A percentile compares a stretch with the other conserved stretches of the same genome.
Evolutionary conservation across 2,329 filamentous ascomycete genomes (phyloP).

Genomic region (Penicillium janthinellum): DNA sequence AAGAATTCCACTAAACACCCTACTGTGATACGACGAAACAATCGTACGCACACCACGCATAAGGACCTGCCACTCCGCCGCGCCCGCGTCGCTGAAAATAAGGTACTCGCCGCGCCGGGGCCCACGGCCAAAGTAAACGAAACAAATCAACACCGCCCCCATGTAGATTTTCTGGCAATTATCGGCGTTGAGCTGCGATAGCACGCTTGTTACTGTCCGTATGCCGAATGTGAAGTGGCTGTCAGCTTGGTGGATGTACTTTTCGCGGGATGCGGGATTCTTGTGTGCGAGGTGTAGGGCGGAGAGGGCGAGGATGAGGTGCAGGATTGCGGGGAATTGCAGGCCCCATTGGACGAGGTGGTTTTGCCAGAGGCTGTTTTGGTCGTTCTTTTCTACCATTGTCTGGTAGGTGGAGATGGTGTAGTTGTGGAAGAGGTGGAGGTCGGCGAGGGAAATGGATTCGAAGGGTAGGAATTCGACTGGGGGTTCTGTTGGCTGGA

Average conservation of each 20-base stretch:
- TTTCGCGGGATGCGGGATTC: conserved; percentile 17
- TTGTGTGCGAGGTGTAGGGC: conserved; percentile 31
- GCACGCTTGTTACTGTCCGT: conserved; percentile 33
- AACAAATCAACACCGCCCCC: conserved; percentile 34
- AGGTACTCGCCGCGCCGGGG: conserved; percentile 35
- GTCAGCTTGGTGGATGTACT: conserved; percentile 34
- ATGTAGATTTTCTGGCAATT: conserved; percentile 40
- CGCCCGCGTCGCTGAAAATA: conserved; percentile 33
- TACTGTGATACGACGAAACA: conserved; percentile 14
- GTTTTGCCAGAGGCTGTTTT: conserved; percentile 33
- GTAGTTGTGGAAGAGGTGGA: conserved; percentile 38
- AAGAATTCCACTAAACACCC: conserved; percentile 33
- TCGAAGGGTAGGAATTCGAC: conserved; percentile 18
- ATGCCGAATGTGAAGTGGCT: conserved; percentile 40
- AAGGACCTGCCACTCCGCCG: conserved; percentile 36
- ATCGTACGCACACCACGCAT: conserved; percentile 35
- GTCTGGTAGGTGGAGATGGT: conserved; percentile 30
- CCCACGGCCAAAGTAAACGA: conserved; percentile 38
- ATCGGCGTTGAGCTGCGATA: conserved; percentile 27
- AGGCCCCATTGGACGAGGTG: conserved; percentile 37
- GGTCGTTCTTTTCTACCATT: conserved; percentile 23
- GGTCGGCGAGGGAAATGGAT: conserved; percentile 31
- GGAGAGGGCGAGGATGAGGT: conserved; percentile 36
- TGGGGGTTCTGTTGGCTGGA: conserved; percentile 15
- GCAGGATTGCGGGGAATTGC: conserved; percentile 34